These are phyloP conservation scores for Heracleum sosnowskyi DNA, from an alignment of 129 eudicot species.

Conservation along the genomic window DNA sequence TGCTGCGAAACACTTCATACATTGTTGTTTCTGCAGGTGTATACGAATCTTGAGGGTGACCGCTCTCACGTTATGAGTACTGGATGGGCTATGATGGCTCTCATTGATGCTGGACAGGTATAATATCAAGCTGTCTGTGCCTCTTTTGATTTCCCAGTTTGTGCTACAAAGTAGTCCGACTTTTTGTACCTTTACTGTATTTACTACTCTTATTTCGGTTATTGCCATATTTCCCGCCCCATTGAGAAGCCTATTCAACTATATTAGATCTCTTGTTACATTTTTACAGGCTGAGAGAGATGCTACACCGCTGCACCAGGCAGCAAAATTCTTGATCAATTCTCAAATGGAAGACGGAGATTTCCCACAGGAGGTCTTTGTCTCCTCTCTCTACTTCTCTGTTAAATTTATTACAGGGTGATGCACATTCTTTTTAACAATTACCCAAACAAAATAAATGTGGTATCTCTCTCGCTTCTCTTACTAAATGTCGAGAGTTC, in stretches of 20 bases:
- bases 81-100: slow-evolving; percentile 76
- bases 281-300: slow-evolving; percentile 1
- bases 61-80: slow-evolving; percentile 51
- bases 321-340: not conserved
- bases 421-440: not conserved
- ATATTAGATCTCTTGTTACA: too few relatives aligned
- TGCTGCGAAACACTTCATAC: too few relatives aligned
- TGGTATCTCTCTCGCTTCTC: too few relatives aligned
- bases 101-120: slow-evolving; percentile 81
- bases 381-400: not conserved
- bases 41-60: slow-evolving; percentile 40
- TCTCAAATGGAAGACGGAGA: slow-evolving; percentile 1
- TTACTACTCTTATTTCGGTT: too few relatives aligned
- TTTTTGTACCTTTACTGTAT: too few relatives aligned
- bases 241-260: too few relatives aligned
- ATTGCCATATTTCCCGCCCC: too few relatives aligned
- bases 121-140: not conserved
- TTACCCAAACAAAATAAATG: not conserved
- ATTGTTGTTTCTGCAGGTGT: slow-evolving; percentile 23
- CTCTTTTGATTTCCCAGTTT: not conserved
- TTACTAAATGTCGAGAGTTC: too few relatives aligned
- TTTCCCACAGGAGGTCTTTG: not conserved
- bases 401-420: not conserved
- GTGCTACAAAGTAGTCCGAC: too few relatives aligned
- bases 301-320: not conserved